A percentile compares a stretch with the other conserved stretches of the same genome.
Evolutionary conservation across 768 basidiomycete genomes (phyloP).

Genomic region (Suillus bovinus): DNA sequence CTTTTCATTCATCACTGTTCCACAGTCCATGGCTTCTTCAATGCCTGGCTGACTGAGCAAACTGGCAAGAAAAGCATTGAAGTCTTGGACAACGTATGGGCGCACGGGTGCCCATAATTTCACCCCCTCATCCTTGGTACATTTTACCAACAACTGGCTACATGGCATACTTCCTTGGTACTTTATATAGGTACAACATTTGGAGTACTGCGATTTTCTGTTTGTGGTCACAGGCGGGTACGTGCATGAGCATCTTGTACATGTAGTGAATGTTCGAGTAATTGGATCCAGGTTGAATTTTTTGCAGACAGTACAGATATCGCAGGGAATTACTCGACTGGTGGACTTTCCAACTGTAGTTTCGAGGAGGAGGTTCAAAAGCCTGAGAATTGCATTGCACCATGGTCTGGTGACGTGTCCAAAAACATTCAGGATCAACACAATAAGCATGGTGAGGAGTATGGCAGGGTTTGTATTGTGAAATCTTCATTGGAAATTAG

Average conservation of each 20-base stretch:
- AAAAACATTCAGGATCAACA: constrained; percentile 8
- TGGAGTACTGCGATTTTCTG: constrained; percentile 15
- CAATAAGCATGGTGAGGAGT: constrained; percentile 7
- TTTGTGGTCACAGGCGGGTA: constrained; percentile 16
- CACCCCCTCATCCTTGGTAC: neutral
- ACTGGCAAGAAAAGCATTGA: constrained; percentile 28
- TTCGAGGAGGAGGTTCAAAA: constrained; percentile 9
- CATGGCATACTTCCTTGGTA: constrained; percentile 19
- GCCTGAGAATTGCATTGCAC: constrained; percentile 10
- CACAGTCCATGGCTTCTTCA: constrained; percentile 28
- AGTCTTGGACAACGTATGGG: constrained; percentile 28
- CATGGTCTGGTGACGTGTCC: constrained; percentile 9
- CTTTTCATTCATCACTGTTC: constrained; percentile 4
- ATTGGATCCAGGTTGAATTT: constrained; percentile 20
- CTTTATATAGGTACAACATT: constrained; percentile 20
- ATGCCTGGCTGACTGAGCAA: constrained; percentile 27
- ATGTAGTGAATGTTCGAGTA: constrained; percentile 23
- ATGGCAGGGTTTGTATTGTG: constrained; percentile 10
- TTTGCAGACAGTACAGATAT: constrained; percentile 21
- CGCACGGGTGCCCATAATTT: constrained; percentile 8
- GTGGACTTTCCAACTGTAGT: neutral
- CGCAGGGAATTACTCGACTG: constrained; percentile 7
- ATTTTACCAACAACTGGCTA: constrained; percentile 9
- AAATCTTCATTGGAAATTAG: neutral
- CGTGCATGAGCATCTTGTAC: constrained; percentile 27